These are phyloP conservation scores for Intubia oerlemansii DNA, from an alignment of 2,329 filamentous ascomycete species.

Conservation along the genomic window DNA sequence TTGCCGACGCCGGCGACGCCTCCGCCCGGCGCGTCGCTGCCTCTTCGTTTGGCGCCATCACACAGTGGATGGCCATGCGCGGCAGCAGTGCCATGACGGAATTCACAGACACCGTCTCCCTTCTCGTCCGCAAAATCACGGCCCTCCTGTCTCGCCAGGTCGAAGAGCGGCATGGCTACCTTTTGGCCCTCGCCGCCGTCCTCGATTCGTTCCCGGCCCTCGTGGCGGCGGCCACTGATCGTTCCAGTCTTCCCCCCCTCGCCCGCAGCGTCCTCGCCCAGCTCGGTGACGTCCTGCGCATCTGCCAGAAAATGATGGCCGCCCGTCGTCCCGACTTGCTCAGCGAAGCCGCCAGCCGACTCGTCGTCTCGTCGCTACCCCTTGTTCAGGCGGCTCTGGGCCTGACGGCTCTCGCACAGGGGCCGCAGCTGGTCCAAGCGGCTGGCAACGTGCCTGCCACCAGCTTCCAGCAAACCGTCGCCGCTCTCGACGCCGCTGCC, in stretches of 20 bases:
- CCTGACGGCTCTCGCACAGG: constrained; percentile 1
- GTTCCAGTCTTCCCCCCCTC: too few relatives aligned
- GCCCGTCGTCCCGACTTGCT: constrained; percentile 43
- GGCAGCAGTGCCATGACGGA: constrained; percentile 13
- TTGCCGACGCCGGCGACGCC: constrained; percentile 56
- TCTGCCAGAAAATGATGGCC: constrained; percentile 16
- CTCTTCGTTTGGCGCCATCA: constrained; percentile 41
- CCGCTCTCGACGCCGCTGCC: too few relatives aligned
- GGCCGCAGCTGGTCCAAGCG: constrained; percentile 4
- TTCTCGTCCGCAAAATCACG: too few relatives aligned
- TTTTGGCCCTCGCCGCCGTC: constrained; percentile 38
- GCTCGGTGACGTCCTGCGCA: constrained; percentile 17
- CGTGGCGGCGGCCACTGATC: not conserved
- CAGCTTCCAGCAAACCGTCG: constrained; percentile 1
- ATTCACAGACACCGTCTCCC: too few relatives aligned
- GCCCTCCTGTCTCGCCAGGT: constrained; percentile 33
- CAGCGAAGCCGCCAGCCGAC: constrained; percentile 35
- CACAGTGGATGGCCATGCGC: constrained; percentile 13
- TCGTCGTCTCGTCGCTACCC: constrained; percentile 31
- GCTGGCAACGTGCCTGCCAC: not conserved
- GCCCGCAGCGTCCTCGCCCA: not conserved
- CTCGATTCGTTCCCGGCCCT: constrained; percentile 22
- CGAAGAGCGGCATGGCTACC: constrained; percentile 47
- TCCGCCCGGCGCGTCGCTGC: constrained; percentile 53
- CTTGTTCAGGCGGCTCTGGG: constrained; percentile 20